A percentile compares a stretch with the other conserved stretches of the same genome.
phyloP scores from a whole-genome alignment of 2,329 filamentous ascomycete species.

The Colletotrichum musae region DNA sequence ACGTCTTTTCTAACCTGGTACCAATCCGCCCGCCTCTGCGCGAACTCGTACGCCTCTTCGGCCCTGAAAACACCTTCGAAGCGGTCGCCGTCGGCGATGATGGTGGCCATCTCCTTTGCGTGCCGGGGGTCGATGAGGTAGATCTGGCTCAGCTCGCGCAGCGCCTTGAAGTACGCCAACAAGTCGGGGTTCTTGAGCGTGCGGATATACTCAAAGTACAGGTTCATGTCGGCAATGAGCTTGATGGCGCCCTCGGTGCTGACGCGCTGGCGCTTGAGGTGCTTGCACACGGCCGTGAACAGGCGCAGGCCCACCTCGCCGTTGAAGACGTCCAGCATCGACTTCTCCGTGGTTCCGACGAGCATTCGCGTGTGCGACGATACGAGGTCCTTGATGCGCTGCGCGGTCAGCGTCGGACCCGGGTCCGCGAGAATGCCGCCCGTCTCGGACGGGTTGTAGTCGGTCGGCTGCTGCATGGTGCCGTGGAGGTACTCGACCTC shows the following conservation, averaged over 20 bases:
- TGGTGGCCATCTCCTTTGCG: conserved; percentile 93
- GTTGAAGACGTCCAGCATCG: conserved; percentile 98
- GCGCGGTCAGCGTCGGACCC: conserved; percentile 84
- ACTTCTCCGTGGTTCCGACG: conserved; percentile 95
- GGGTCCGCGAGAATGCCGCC: conserved; percentile 64
- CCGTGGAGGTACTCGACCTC: conserved; percentile 97
- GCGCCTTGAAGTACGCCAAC: conserved; percentile 89
- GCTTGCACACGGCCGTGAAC: conserved; percentile 94
- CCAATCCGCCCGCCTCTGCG: conserved; percentile 94
- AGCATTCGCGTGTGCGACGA: conserved; percentile 93
- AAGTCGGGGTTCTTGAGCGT: conserved; percentile 87
- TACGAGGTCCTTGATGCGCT: conserved; percentile 86
- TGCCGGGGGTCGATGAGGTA: conserved; percentile 91
- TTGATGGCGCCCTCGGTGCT: conserved; percentile 91
- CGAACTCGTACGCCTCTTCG: conserved; percentile 98
- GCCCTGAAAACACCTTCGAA: conserved; percentile 94
- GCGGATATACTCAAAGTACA: conserved; percentile 89
- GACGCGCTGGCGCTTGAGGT: conserved; percentile 95
- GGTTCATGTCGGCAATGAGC: conserved; percentile 96
- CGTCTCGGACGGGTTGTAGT: conserved; percentile 82
- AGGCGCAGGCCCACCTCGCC: conserved; percentile 95
- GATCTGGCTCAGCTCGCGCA: conserved; percentile 94
- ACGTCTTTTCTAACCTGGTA: conserved; percentile 90
- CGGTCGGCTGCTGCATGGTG: conserved; percentile 86
- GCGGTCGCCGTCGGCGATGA: conserved; percentile 91